A percentile compares a stretch with the other conserved stretches of the same genome.
phyloP scores from a whole-genome alignment of 139 green algal species.

The Closterium sp. region DNA sequence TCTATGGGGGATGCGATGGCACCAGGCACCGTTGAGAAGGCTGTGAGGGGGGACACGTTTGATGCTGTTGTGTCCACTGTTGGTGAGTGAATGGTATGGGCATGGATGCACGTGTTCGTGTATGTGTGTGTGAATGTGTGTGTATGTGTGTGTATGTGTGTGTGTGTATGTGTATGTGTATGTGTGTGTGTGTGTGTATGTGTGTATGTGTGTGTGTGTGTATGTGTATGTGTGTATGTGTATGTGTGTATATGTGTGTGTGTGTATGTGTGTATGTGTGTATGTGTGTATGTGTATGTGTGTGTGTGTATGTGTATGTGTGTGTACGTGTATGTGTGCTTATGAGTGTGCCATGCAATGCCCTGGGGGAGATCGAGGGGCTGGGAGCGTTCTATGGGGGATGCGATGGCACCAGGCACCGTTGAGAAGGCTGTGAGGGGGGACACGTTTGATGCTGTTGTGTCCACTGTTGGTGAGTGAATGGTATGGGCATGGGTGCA shows the following conservation, averaged over 20 bases:
- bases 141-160: not conserved
- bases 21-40: too few species aligned
- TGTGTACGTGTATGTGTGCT: not conserved
- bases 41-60: too few species aligned
- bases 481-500: not conserved
- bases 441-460: too few species aligned
- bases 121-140: not conserved
- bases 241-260: too few species aligned
- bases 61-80: slow-evolving; percentile 16
- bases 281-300: not conserved
- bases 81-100: not conserved
- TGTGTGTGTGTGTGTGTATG: not conserved
- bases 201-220: not conserved
- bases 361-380: too few species aligned
- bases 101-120: not conserved
- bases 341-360: not conserved
- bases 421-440: too few species aligned
- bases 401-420: too few species aligned
- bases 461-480: too few species aligned
- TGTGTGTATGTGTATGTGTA: not conserved
- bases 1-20: too few species aligned
- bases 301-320: not conserved
- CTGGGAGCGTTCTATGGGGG: not conserved
- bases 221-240: not conserved
- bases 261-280: too few species aligned